These are phyloP conservation scores for Arachis hypogaea DNA, from an alignment of 306 rosid genomes.

Conservation along the genomic window DNA sequence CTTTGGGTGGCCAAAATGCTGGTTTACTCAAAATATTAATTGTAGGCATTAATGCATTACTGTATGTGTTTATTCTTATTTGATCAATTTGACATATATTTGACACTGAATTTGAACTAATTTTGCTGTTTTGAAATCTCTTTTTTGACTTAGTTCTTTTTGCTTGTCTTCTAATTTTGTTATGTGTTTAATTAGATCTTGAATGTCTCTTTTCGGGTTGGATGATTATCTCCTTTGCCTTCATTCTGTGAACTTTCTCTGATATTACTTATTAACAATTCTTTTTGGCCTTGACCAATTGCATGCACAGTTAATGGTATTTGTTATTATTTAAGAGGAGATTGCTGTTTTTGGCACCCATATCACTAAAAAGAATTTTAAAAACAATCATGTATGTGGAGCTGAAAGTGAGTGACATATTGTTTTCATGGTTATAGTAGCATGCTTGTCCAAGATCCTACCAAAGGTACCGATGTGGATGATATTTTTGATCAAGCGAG, in stretches of 20 bases:
- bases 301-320: background rate
- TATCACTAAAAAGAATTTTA: background rate
- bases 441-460: slow-evolving; percentile 92
- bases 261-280: background rate
- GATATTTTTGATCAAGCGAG: slow-evolving; percentile 70
- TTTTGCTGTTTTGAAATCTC: no score
- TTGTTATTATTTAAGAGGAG: slow-evolving; percentile 5
- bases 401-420: background rate
- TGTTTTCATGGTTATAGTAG: slow-evolving; percentile 58
- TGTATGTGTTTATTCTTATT: no score
- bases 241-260: background rate
- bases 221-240: background rate
- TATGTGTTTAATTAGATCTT: no score
- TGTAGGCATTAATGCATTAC: no score
- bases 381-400: background rate
- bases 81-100: no score
- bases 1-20: no score
- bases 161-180: no score
- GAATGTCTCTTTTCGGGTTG: background rate
- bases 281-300: background rate
- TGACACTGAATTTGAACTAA: no score
- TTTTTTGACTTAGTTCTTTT: no score
- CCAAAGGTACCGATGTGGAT: slow-evolving; percentile 63
- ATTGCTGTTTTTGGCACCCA: slow-evolving; percentile 11
- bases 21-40: no score